Evolutionary conservation across 805 yeast genomes (phyloP).

Genomic region (Maudiozyma turicensis): DNA sequence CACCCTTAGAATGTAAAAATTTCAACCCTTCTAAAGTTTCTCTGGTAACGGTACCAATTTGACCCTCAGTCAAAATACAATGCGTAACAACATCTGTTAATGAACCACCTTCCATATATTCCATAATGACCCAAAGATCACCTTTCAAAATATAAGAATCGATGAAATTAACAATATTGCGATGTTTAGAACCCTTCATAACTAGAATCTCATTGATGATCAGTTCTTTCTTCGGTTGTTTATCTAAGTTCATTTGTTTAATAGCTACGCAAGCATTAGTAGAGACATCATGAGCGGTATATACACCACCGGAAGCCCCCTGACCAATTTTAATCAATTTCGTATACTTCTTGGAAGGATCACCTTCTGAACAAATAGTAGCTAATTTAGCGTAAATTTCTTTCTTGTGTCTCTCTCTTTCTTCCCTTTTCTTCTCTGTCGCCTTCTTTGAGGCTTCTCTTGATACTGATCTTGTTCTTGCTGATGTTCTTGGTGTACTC

Average conservation of each 20-base stretch:
- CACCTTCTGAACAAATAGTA: constrained; percentile 74
- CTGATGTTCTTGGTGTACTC: constrained; percentile 1
- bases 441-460: constrained; percentile 17
- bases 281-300: constrained; percentile 63
- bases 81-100: constrained; percentile 92
- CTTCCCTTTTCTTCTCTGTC: constrained; percentile 63
- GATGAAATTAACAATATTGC: constrained; percentile 87
- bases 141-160: constrained; percentile 72
- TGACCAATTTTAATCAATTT: constrained; percentile 84
- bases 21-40: constrained; percentile 82
- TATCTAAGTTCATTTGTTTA: constrained; percentile 90
- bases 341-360: constrained; percentile 63
- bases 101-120: constrained; percentile 98
- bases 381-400: constrained; percentile 41
- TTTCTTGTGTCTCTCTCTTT: constrained; percentile 54
- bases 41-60: constrained; percentile 88
- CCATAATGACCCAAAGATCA: constrained; percentile 96
- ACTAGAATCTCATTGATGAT: constrained; percentile 92
- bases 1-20: constrained; percentile 84
- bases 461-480: constrained; percentile 4
- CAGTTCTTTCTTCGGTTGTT: constrained; percentile 91
- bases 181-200: constrained; percentile 85
- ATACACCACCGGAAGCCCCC: constrained; percentile 97
- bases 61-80: constrained; percentile 80
- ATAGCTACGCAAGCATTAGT: constrained; percentile 69